A percentile compares a stretch with the other conserved stretches of the same genome.
Evolutionary conservation across 371 early-diverging fungal genomes (phyloP).

Genomic region (Funneliformis caledonium): DNA sequence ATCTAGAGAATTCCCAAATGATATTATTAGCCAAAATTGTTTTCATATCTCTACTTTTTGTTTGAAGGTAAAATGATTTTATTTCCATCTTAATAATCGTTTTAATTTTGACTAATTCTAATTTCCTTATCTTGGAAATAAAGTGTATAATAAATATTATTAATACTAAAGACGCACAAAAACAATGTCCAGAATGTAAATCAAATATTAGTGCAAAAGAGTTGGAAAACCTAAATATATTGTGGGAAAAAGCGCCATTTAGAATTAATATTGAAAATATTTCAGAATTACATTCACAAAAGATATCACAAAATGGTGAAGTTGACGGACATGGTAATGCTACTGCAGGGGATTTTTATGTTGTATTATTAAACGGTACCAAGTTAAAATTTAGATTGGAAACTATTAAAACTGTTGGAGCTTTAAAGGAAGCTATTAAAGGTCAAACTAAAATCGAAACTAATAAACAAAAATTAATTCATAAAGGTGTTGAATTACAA

Average conservation of each 20-base stretch:
- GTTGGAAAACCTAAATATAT: neutral
- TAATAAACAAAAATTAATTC: slow-evolving; percentile 38
- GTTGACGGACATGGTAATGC: neutral
- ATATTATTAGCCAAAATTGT: slow-evolving; percentile 30
- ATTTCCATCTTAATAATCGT: neutral
- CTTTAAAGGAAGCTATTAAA: slow-evolving; percentile 17
- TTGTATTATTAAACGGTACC: slow-evolving; percentile 36
- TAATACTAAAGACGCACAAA: neutral
- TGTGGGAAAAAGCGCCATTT: slow-evolving; percentile 27
- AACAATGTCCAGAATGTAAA: slow-evolving; percentile 27
- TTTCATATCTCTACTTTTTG: slow-evolving; percentile 31
- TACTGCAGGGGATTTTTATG: slow-evolving; percentile 28
- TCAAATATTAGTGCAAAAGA: neutral
- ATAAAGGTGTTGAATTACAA: slow-evolving; percentile 27
- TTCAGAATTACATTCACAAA: neutral
- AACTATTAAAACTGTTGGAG: slow-evolving; percentile 3
- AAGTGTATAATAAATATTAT: slow-evolving; percentile 23
- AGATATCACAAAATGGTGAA: neutral
- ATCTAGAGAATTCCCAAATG: slow-evolving; percentile 35
- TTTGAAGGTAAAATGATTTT: slow-evolving; percentile 28
- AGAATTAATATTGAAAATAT: slow-evolving; percentile 20
- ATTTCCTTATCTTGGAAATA: neutral
- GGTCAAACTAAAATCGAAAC: slow-evolving; percentile 4
- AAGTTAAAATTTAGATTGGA: slow-evolving; percentile 20
- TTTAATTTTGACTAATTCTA: neutral